Percentiles rank a stretch among this genome's conserved stretches.
Evolutionary conservation across 768 basidiomycete species (phyloP).

Genomic region (Psilocybe cyanescens): DNA sequence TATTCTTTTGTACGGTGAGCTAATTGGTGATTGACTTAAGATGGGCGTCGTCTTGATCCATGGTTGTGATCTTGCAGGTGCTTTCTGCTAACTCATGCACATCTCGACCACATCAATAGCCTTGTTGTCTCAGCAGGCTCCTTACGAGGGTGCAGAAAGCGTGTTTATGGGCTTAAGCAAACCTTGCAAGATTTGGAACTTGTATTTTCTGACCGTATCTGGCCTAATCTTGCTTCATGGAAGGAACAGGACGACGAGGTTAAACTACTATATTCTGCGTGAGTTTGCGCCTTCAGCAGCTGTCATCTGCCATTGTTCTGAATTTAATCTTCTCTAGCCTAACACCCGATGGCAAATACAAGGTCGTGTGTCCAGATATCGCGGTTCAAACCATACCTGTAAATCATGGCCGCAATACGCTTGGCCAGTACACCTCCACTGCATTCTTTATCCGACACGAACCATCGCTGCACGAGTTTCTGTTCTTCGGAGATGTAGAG

Average conservation of each 20-base stretch:
- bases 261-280: slow-evolving; percentile 70
- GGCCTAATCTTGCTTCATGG: slow-evolving; percentile 86
- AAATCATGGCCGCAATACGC: slow-evolving; percentile 67
- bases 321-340: slow-evolving; percentile 5
- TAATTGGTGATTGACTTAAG: background rate
- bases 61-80: slow-evolving; percentile 49
- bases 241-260: slow-evolving; percentile 61
- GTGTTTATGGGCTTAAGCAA: slow-evolving; percentile 61
- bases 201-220: slow-evolving; percentile 78
- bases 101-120: slow-evolving; percentile 88
- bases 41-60: background rate
- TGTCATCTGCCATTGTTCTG: background rate
- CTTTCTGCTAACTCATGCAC: slow-evolving; percentile 87
- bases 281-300: slow-evolving; percentile 30
- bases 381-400: slow-evolving; percentile 72
- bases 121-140: slow-evolving; percentile 87
- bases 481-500: slow-evolving; percentile 96
- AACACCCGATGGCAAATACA: slow-evolving; percentile 63
- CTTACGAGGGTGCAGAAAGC: slow-evolving; percentile 60
- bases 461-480: slow-evolving; percentile 64
- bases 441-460: slow-evolving; percentile 87
- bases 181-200: slow-evolving; percentile 71
- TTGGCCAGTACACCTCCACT: slow-evolving; percentile 69
- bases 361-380: slow-evolving; percentile 52
- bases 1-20: slow-evolving; percentile 58